Evolutionary conservation across 495 filamentous ascomycete species (phyloP), one percentile per base, ranked within the genome.

Genomic region (Xylaria sp.): DNA sequence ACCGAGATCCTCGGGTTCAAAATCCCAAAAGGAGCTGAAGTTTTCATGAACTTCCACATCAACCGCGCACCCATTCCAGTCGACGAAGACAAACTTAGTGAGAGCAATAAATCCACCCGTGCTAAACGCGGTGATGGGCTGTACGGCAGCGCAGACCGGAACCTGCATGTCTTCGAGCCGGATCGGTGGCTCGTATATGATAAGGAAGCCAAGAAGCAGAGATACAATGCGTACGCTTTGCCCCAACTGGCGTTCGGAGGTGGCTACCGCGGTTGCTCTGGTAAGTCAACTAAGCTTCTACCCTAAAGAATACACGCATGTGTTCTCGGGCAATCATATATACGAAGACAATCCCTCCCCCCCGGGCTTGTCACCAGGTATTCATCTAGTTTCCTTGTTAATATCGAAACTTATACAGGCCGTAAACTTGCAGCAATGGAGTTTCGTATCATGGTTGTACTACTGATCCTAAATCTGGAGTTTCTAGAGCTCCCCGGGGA

Each of bases 21-120:
- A 3, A 75, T 84, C 6, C 79, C 81, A 6, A 80, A 80, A 50
- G 82, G 82, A 11, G 77, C 81, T 0, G 55, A 76, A 15, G 58
- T 82, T 9, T 33, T 76, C 5, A 59, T 78, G 40, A 73, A 78
- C 31, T 71, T 61, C 12, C 73, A 75, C 21, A 63, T 78, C 6
- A 37, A 67, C 19, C 52, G 68, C 3, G 53, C 79, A 12, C 69
- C 74, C 6, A 50, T 41, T 17, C 65, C 70, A 1, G 71, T 79
- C 3, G 71, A 80, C 50, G 77, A 80, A 62, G 58, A 66, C 2
- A 61, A 63, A 61, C 75, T 74, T 33, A 81, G 73, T 57, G 41
- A 69, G 2, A 77, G 70, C 19, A 73, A 69, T 26, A 58, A 68
- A 19, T 70, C 68, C 29, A 71, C 74, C 19, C 59, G 26, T 12